Percentiles rank a stretch among this genome's conserved stretches.
These are phyloP conservation scores for Phaeomoniella chlamydospora DNA, from an alignment of 2,329 filamentous ascomycete species.

Conservation along the genomic window DNA sequence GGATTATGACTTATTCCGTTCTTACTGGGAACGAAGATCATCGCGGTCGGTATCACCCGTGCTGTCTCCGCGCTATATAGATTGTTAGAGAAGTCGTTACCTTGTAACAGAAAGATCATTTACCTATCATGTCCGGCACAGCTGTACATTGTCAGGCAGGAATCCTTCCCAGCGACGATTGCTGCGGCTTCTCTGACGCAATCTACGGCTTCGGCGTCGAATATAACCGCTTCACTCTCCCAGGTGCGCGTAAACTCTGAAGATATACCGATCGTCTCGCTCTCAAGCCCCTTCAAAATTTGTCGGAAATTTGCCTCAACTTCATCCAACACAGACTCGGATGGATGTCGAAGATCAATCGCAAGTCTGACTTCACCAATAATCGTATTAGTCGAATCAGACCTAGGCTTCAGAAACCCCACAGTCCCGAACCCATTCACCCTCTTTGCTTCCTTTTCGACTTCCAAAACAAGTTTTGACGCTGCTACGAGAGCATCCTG, in stretches of 20 bases:
- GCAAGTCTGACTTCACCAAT: conserved; percentile 49
- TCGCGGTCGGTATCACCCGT: conserved; percentile 39
- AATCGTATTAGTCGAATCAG: conserved; percentile 54
- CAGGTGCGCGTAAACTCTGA: conserved; percentile 45
- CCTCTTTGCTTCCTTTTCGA: conserved; percentile 43
- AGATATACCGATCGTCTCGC: conserved; percentile 32
- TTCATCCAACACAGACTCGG: conserved; percentile 37
- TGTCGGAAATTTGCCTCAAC: conserved; percentile 38
- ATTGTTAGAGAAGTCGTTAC: too few species aligned
- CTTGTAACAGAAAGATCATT: too few species aligned
- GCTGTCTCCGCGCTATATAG: conserved; percentile 40
- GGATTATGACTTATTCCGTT: conserved; percentile 46
- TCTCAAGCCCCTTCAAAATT: conserved; percentile 42
- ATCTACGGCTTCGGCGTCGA: conserved; percentile 47
- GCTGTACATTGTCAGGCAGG: conserved; percentile 33
- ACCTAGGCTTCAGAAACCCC: conserved; percentile 47
- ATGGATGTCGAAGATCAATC: conserved; percentile 47
- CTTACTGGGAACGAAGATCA: conserved; percentile 49
- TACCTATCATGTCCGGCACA: conserved; percentile 50
- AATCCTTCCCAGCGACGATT: conserved; percentile 35
- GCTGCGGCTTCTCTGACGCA: conserved; percentile 43
- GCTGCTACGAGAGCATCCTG: conserved; percentile 6
- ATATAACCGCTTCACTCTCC: conserved; percentile 39
- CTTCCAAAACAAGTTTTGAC: conserved; percentile 5
- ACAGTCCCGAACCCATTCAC: conserved; percentile 47